Base-by-base conservation (phyloP, 2,329 filamentous ascomycete species). In the Trichoderma oligosporum region DNA sequence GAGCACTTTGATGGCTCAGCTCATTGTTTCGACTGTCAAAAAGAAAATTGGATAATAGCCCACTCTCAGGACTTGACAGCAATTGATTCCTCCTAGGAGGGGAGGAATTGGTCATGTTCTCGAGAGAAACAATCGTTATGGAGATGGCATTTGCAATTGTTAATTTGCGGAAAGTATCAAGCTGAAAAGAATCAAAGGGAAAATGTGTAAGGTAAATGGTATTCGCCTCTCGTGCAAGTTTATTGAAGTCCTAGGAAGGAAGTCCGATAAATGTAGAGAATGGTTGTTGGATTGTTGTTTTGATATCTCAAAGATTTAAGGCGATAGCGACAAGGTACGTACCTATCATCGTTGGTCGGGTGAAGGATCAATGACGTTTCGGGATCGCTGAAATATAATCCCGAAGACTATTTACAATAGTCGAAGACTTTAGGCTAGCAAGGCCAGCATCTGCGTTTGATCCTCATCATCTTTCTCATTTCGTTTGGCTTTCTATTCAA, bases 11-110 rank as follows among this genome's bases (percentile, higher is more conserved):
- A 67, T 90, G 86, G 56, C 76, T 78, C 48, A 81, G 75, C 66
- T 86, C 84, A 31, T 80, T 82, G 61, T 88, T 84, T 33, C 82
- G 79, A 29, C 82, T 78, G 51, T 84, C 81, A 38, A 76, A 76
- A 58, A 91, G 85, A 25, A 89, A 80, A 22, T 76, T 79, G 20
- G 83, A 79, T 39, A 83, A 76, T 59, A 82, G 82, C 7, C 73
- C 64, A 51, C 73, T 70, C 20, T 75, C 72, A 7, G 76, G 76
- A 60, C 72, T 78, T 8, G 73, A 71, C 57, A 71, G 69, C 61
- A 73, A 67, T 60, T 72, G 72, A 55, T 69, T 70, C 58, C 67
- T 70, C 61, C 71, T 71, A 51, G 68, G 62, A 36, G 77, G 73
- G 48, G 76, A 75, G 42, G 76, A 75, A 60, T 70, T 72, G 62